Evolutionary conservation across 768 basidiomycete genomes (phyloP).

Genomic region (Xerocomellus amylosporus): DNA sequence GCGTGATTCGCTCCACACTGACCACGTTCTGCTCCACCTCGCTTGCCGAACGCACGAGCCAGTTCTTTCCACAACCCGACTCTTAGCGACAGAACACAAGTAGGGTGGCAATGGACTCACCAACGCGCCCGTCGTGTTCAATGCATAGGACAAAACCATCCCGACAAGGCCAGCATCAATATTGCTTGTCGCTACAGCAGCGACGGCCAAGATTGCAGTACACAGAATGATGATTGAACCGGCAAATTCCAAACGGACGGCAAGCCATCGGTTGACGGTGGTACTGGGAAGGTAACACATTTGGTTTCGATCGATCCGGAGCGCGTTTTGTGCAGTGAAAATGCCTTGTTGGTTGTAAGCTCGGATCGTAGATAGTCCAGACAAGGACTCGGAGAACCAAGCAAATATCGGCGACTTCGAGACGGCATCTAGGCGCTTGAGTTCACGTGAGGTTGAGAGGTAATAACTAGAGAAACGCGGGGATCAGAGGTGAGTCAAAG

Average conservation of each 20-base stretch:
- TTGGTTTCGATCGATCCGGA: constrained; percentile 82
- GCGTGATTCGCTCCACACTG: constrained; percentile 82
- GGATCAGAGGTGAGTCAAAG: not conserved
- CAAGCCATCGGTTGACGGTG: constrained; percentile 80
- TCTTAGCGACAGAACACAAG: not conserved
- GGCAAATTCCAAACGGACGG: constrained; percentile 79
- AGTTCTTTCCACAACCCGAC: constrained; percentile 48
- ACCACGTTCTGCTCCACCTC: constrained; percentile 92
- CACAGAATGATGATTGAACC: constrained; percentile 78
- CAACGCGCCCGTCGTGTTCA: constrained; percentile 79
- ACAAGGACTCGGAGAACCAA: constrained; percentile 76
- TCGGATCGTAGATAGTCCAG: constrained; percentile 79
- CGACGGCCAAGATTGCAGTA: constrained; percentile 63
- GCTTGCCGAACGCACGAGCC: constrained; percentile 77
- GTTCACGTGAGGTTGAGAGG: constrained; percentile 79
- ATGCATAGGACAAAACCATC: constrained; percentile 78
- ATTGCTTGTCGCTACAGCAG: constrained; percentile 67
- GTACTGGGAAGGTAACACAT: constrained; percentile 73
- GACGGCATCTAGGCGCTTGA: constrained; percentile 85
- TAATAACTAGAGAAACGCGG: constrained; percentile 59
- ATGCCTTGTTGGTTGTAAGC: constrained; percentile 70
- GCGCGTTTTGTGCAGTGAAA: constrained; percentile 67
- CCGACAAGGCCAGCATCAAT: constrained; percentile 90
- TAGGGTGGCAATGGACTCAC: constrained; percentile 39
- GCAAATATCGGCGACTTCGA: constrained; percentile 91